A percentile compares a stretch with the other conserved stretches of the same genome.
phyloP scores from a whole-genome alignment of 805 yeast species.

The Yamadazyma nakazawae region DNA sequence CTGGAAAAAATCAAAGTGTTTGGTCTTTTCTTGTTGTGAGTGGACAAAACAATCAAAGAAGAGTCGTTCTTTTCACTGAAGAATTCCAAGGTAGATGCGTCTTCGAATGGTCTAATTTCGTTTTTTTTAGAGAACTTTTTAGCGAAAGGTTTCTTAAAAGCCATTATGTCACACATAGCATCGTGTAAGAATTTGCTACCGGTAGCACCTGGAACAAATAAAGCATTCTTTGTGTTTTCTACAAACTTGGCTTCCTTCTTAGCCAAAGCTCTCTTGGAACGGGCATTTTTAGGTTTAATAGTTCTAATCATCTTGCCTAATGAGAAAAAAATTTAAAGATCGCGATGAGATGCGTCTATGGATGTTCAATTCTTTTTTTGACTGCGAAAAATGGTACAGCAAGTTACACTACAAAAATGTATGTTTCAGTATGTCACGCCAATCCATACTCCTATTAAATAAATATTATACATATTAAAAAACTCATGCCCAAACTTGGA shows the following conservation, averaged over 20 bases:
- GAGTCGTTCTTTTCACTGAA: constrained; percentile 93
- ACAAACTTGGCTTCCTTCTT: constrained; percentile 83
- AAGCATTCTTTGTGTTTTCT: constrained; percentile 85
- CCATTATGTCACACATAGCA: constrained; percentile 82
- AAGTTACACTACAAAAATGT: background rate
- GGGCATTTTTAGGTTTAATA: constrained; percentile 84
- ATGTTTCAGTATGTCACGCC: too few species aligned
- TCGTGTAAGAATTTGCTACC: constrained; percentile 80
- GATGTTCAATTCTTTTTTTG: too few species aligned
- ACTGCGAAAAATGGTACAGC: background rate
- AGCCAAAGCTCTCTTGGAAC: constrained; percentile 91
- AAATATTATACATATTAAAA: background rate
- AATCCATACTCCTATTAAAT: background rate
- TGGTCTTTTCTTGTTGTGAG: constrained; percentile 87
- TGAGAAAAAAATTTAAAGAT: constrained; percentile 21
- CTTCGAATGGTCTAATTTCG: constrained; percentile 91
- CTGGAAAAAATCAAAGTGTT: constrained; percentile 84
- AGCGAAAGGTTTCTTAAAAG: constrained; percentile 85
- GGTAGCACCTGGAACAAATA: constrained; percentile 87
- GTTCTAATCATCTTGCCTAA: constrained; percentile 13
- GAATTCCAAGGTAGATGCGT: constrained; percentile 77
- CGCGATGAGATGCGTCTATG: constrained; percentile 21
- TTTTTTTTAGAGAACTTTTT: constrained; percentile 88
- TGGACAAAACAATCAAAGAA: constrained; percentile 75
- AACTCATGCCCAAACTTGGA: constrained; percentile 59